Evolutionary conservation across 1,284 basidiomycete species (phyloP).

Genomic region (Bjerkandera adusta): DNA sequence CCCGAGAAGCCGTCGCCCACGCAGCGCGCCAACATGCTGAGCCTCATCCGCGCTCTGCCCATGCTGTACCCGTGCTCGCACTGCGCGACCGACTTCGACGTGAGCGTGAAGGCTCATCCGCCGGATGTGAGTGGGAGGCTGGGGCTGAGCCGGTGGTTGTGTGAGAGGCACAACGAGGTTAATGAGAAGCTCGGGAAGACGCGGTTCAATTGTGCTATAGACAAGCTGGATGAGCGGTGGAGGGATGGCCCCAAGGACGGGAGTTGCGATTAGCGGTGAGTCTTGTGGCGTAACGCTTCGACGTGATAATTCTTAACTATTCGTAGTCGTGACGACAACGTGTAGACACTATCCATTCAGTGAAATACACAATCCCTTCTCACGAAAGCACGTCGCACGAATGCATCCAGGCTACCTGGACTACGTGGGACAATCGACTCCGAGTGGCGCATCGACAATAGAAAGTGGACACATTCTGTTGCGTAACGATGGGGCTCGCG

Average conservation of each 20-base stretch:
- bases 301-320: too few relatives aligned
- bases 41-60: constrained; percentile 75
- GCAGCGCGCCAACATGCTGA: constrained; percentile 80
- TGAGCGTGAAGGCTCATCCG: constrained; percentile 61
- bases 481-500: too few relatives aligned
- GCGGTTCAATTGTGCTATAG: constrained; percentile 70
- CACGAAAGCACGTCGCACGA: too few relatives aligned
- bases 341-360: too few relatives aligned
- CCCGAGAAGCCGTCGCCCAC: constrained; percentile 70
- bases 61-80: constrained; percentile 83
- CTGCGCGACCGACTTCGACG: constrained; percentile 81
- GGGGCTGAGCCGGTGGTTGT: constrained; percentile 82
- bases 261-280: constrained; percentile 85
- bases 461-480: too few relatives aligned
- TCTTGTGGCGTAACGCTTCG: too few relatives aligned
- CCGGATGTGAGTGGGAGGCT: constrained; percentile 73
- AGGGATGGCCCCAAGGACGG: constrained; percentile 87
- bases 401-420: too few relatives aligned
- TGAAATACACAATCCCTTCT: too few relatives aligned
- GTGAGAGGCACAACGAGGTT: constrained; percentile 89
- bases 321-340: too few relatives aligned
- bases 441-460: too few relatives aligned
- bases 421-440: too few relatives aligned
- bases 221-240: constrained; percentile 82
- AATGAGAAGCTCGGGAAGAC: constrained; percentile 84